Percentiles rank a stretch among this genome's conserved stretches.
Evolutionary conservation across 352 stramenopile genomes (phyloP).

Genomic region (Phytophthora hibernalis): DNA sequence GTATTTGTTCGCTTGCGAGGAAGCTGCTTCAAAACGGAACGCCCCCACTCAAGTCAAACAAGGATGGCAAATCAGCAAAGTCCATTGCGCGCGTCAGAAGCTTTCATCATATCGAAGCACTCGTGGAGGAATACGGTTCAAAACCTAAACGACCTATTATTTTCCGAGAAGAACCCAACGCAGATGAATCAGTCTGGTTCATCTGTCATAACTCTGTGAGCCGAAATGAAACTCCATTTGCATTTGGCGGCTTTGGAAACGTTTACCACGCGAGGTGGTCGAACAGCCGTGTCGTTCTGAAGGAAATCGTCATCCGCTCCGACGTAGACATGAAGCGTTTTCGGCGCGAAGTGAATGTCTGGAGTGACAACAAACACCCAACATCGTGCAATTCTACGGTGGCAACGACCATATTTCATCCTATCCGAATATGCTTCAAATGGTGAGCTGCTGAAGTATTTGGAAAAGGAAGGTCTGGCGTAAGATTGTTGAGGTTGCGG

Average conservation of each 20-base stretch:
- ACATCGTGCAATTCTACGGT: background rate
- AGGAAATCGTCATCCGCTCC: background rate
- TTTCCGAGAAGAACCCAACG: background rate
- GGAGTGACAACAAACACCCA: background rate
- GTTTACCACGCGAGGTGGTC: background rate
- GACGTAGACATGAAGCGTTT: background rate
- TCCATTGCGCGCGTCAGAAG: background rate
- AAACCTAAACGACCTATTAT: background rate
- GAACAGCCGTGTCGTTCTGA: background rate
- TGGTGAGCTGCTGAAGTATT: background rate
- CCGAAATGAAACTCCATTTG: background rate
- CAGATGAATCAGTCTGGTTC: background rate
- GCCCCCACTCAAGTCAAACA: background rate
- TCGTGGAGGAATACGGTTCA: background rate
- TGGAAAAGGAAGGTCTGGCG: background rate
- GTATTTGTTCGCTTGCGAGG: background rate
- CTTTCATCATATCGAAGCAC: background rate
- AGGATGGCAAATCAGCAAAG: background rate
- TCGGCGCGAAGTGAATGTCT: background rate
- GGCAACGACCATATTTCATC: background rate
- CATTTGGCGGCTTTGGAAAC: background rate
- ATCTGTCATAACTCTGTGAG: background rate
- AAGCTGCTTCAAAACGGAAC: background rate
- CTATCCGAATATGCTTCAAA: background rate
- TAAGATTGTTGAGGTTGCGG: background rate